phyloP scores from a whole-genome alignment of 2,329 filamentous ascomycete genomes.

The Fusarium sp. region DNA sequence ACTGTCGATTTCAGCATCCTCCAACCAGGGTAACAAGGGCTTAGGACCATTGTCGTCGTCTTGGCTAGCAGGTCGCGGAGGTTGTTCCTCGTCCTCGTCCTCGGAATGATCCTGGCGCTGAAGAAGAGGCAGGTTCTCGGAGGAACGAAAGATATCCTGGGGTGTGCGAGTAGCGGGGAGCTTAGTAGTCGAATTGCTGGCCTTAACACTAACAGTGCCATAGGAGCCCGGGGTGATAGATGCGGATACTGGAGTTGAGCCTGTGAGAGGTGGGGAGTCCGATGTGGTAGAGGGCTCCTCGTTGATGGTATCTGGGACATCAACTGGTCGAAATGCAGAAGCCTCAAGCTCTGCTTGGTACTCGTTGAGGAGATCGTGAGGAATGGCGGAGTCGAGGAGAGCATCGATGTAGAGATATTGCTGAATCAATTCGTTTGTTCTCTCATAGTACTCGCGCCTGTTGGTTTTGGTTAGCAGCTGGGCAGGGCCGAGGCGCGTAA shows the following conservation, averaged over 20 bases:
- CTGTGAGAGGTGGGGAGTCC: constrained; percentile 48
- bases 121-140: constrained; percentile 76
- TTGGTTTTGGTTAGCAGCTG: constrained; percentile 10
- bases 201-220: constrained; percentile 46
- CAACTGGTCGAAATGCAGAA: constrained; percentile 65
- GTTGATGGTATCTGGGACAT: constrained; percentile 79
- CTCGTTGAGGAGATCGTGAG: constrained; percentile 90
- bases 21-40: constrained; percentile 75
- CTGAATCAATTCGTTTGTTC: constrained; percentile 88
- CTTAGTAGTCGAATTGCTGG: constrained; percentile 49
- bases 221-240: constrained; percentile 47
- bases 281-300: constrained; percentile 68
- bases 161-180: constrained; percentile 80
- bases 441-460: constrained; percentile 86
- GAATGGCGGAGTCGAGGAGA: constrained; percentile 90
- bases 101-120: constrained; percentile 59
- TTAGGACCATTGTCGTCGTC: constrained; percentile 55
- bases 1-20: constrained; percentile 79
- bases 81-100: constrained; percentile 52
- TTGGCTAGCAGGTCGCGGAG: constrained; percentile 36
- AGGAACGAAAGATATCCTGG: constrained; percentile 84
- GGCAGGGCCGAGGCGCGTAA: not conserved
- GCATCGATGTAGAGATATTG: constrained; percentile 95
- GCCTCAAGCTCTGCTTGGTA: constrained; percentile 75
- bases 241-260: constrained; percentile 32